A percentile compares a stretch with the other conserved stretches of the same genome.
phyloP scores from a whole-genome alignment of 371 early-diverging fungal genomes.

The Haplosporangium sp. region DNA sequence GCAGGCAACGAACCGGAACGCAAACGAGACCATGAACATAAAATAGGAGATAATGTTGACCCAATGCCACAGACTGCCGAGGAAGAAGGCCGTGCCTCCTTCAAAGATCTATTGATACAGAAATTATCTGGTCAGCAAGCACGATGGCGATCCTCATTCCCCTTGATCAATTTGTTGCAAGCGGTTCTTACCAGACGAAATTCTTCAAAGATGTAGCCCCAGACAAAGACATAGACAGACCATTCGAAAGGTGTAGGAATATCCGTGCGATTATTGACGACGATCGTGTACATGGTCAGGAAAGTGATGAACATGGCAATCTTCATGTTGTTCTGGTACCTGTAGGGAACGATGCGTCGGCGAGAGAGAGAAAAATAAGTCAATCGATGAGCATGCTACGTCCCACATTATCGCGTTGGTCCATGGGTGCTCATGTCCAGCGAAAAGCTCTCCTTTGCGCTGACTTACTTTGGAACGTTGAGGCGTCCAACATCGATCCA shows the following conservation, averaged over 20 bases:
- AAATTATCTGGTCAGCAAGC: too few species aligned
- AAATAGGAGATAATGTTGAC: slow-evolving; percentile 51
- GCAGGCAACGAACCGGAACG: slow-evolving; percentile 44
- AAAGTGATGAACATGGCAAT: slow-evolving; percentile 53
- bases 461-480: slow-evolving; percentile 53
- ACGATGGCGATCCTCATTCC: too few species aligned
- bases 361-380: background rate
- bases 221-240: slow-evolving; percentile 47
- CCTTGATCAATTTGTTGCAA: too few species aligned
- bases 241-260: slow-evolving; percentile 42
- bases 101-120: slow-evolving; percentile 39
- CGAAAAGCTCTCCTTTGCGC: background rate
- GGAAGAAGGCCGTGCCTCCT: slow-evolving; percentile 53
- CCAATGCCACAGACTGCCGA: slow-evolving; percentile 56
- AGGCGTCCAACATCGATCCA: slow-evolving; percentile 52
- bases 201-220: slow-evolving; percentile 54
- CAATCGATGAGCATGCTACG: background rate
- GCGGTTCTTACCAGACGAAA: slow-evolving; percentile 46
- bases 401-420: background rate
- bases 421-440: too few species aligned
- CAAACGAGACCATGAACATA: slow-evolving; percentile 48
- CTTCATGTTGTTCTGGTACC: slow-evolving; percentile 55
- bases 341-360: background rate
- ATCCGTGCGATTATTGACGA: slow-evolving; percentile 40
- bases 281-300: slow-evolving; percentile 46